Evolutionary conservation across 305 asterid genomes (phyloP), one percentile per base, ranked within the genome.

Genomic region (Solanum chacoense): DNA sequence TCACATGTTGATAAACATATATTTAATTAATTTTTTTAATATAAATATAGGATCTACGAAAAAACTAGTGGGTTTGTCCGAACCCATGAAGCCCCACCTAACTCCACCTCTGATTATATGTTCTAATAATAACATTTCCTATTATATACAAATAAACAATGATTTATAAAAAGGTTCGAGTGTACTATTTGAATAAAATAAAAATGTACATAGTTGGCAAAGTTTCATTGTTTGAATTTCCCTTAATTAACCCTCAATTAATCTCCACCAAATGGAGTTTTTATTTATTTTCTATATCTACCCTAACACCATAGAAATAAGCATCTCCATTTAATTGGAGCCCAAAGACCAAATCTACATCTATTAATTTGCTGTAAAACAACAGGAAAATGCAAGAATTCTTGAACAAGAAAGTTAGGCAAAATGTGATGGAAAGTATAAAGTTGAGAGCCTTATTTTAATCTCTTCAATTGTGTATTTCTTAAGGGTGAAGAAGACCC

Each of bases 81-180:
- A 50, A 50, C 0, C 2, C 0, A 16, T 50, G 1, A 50, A 16
- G 0, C 1, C 4, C 4, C n/a, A 6, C 8, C n/a, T 50, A 16
- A 6, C n/a, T 50, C 65, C n/a, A 4, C 8, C n/a, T 2, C 65
- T 50, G 8, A 50, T 50, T 16, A 50, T 26, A 9, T 65, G 28
- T 4, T 65, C 12, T 65, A 50, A 10, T 11, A 10, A 65, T 24
- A n/a, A 55, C 12, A n/a, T n/a, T 65, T 65, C 7, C 14, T n/a
- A 2, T n/a, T 4, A 65, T 10, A 65, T 10, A 10, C 13, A 65
- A 5, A n/a, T 65, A 65, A n/a, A n/a, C 73, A 10, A 65, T 65
- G 8, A 65, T 9, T 65, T 65, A 5, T 10, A 67, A 24, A 67
- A 24, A 67, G 16, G 16, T 11, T 24, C 1, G 74, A 1, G 32